These are phyloP conservation scores for Solanum appendiculatum DNA, from an alignment of 257 asterid species.

Conservation along the genomic window DNA sequence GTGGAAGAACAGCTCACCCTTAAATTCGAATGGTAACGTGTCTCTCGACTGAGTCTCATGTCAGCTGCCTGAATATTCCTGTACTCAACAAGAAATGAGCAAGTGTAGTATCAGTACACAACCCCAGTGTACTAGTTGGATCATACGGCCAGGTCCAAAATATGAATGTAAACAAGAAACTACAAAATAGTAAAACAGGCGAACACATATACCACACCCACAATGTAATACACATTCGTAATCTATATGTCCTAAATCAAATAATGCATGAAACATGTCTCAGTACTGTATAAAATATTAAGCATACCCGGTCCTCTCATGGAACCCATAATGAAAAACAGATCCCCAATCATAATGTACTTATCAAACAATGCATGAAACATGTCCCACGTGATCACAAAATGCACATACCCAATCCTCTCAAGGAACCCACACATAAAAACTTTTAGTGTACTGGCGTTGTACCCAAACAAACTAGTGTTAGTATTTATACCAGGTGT, in stretches of 20 bases:
- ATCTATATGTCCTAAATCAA: too few species aligned
- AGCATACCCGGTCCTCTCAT: background rate
- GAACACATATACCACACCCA: background rate
- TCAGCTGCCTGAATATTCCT: background rate
- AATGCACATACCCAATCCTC: background rate
- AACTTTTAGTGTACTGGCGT: background rate
- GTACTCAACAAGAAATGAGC: background rate
- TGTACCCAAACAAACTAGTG: background rate
- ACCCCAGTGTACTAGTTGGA: background rate
- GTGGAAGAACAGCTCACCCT: background rate
- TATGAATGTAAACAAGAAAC: background rate
- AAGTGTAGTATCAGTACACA: too few species aligned
- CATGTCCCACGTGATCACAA: background rate
- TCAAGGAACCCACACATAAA: background rate
- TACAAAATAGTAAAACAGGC: background rate
- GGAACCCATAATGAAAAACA: background rate
- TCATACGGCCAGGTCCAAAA: background rate
- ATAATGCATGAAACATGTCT: background rate
- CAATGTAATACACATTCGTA: background rate
- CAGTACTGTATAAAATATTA: too few species aligned
- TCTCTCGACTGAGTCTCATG: too few species aligned
- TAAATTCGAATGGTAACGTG: background rate
- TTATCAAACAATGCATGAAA: too few species aligned
- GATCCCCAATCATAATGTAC: background rate
- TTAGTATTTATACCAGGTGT: too few species aligned